Evolutionary conservation across 1,284 basidiomycete genomes (phyloP), one percentile per base, ranked within the genome.

Genomic region (Cutaneotrichosporon cutaneum): DNA sequence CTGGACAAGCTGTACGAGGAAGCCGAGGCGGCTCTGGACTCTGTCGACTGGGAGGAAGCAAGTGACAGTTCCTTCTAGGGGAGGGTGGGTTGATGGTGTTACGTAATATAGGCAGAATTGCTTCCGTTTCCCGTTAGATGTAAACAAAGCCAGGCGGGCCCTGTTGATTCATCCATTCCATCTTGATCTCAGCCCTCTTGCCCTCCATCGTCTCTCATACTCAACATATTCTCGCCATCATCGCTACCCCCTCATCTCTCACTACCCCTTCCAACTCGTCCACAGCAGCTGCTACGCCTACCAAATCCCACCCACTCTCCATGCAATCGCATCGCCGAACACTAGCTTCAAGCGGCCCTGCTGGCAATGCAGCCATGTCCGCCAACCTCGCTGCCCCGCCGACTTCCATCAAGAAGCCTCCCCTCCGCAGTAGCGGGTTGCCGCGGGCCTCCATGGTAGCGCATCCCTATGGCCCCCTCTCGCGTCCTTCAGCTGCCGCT

Each of bases 1-100:
- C 78, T 98, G 63, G 91, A 95, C 73, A 84, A 88, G 79, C 77
- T 96, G 69, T 88, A 92, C 70, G 84, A 84, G 21, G 92, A 94
- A 68, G 87, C 88, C 26, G 76, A 68, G 24, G 66, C 66, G 1
- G 59, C 60, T 4, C 54, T 68, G 16, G 62, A 65, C 13, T 63
- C 54, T n/a, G 58, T 65, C 26, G 64, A 68, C 8, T 68, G 66
- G 66, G 66, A 65, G 32, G 66, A 68, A 32, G 66, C 42, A 1
- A 61, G 60, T 35, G 62, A 59, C 26, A 52, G 54, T 24, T 42
- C 44, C 24, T 35, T 56, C 4, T 56, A 14, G 30, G 18, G 18
- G 24, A 24, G 22, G 24, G 11, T 16, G 26, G 13, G 9, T 5
- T 30, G 30, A 30, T 30, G 10, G 24, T 8, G 16, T 48, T 48